Evolutionary conservation across 352 stramenopile species (phyloP), one percentile per base, ranked within the genome.

Genomic region (Phytophthora citricola): DNA sequence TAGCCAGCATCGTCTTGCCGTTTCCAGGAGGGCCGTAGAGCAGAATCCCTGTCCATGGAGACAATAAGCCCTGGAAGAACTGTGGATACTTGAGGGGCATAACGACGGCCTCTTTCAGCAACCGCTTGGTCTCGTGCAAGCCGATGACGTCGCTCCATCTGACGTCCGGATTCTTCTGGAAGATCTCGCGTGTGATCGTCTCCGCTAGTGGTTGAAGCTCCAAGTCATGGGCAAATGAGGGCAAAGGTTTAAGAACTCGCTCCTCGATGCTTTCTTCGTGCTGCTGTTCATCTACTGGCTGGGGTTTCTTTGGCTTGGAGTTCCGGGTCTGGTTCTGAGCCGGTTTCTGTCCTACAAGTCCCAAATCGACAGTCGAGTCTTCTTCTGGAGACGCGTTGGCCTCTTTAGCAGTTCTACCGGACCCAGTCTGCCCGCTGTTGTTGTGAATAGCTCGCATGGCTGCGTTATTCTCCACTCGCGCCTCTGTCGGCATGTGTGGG

Each of bases 1-100:
- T 93, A 5, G 88, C 88, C 5, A 96, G 79, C 87, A 96, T 94
- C n/a, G 88, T 96, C 64, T 96, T 96, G 46, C 88, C 88, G 29
- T 92, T 96, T 26, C 87, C 88, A 12, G 88, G 87, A 1, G 87
- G 88, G 0, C 92, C 92, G 36, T 93, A 98, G 1, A 98, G 66
- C 9, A 98, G 48, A 45, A 97, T 95, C 12, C 95, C 95, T 59
- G 97, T 98, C 87, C 87, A 95, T 0, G 87, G 85, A 1, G 85
- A 90, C 1, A 97, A 73, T 26, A 99, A 81, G 0, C 97, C 96
- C 55, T 93, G 86, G 57, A 99, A 99, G 26, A 98, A 83, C 51
- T 98, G 88, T 4, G 96, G 96, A 58, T 98, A 98, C 76, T 95
- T 96, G 43, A 98, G 77, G 8, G 96, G 96, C 76, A 99, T 95